Evolutionary conservation across 306 rosid genomes (phyloP).

Genomic region (Ammopiptanthus mongolicus): DNA sequence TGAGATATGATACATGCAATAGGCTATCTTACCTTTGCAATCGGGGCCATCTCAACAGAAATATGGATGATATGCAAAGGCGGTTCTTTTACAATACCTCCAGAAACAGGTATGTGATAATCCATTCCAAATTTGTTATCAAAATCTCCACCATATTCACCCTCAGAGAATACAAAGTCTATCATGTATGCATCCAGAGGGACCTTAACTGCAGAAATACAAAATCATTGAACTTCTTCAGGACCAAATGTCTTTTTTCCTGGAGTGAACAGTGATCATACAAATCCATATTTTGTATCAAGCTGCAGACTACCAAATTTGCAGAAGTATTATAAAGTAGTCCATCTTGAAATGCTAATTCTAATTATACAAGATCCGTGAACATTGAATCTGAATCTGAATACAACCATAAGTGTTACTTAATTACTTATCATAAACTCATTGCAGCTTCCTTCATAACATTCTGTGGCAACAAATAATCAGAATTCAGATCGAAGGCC

Average conservation of each 20-base stretch:
- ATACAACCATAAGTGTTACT: neutral
- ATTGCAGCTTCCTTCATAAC: neutral
- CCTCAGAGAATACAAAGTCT: constrained; percentile 96
- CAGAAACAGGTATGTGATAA: constrained; percentile 84
- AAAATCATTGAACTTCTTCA: constrained; percentile 26
- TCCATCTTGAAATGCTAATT: neutral
- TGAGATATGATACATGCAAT: constrained; percentile 2
- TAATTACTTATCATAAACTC: neutral
- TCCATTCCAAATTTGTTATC: constrained; percentile 86
- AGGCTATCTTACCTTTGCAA: constrained; percentile 68
- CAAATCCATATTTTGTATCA: neutral
- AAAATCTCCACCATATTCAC: constrained; percentile 76
- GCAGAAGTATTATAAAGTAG: neutral
- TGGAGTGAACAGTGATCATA: constrained; percentile 4
- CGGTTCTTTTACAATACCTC: constrained; percentile 79
- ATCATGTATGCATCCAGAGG: constrained; percentile 88
- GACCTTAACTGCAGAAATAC: constrained; percentile 71
- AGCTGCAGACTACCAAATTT: neutral
- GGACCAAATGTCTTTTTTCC: constrained; percentile 5
- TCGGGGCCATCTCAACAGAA: constrained; percentile 96
- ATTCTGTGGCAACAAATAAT: neutral
- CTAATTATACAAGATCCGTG: neutral
- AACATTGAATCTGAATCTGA: constrained; percentile 5
- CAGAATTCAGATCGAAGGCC: constrained; percentile 1
- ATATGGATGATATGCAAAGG: constrained; percentile 93